Percentiles rank a stretch among this genome's conserved stretches.
These are phyloP conservation scores for Phoma sp. DNA, from an alignment of 2,329 filamentous ascomycete species.

Conservation along the genomic window DNA sequence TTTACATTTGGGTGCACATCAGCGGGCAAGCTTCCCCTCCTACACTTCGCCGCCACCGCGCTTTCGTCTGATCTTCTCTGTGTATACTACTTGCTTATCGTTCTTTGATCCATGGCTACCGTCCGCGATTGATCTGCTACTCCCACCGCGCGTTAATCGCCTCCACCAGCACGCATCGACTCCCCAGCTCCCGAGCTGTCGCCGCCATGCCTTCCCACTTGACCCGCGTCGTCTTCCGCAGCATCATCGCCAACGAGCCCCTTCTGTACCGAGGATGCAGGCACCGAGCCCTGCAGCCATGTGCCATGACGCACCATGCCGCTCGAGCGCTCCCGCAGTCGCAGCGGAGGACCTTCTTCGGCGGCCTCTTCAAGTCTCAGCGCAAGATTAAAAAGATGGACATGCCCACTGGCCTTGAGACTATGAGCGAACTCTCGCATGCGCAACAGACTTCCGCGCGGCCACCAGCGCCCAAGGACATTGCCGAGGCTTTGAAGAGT, in stretches of 20 bases:
- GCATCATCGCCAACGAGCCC: conserved; percentile 60
- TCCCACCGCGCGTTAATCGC: conserved; percentile 17
- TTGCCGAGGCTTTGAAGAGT: conserved; percentile 62
- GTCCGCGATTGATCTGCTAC: conserved; percentile 2
- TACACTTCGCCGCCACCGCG: conserved; percentile 13
- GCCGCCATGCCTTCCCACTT: conserved; percentile 64
- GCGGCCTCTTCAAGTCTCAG: conserved; percentile 68
- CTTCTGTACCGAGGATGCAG: conserved; percentile 55
- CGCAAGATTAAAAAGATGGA: conserved; percentile 65
- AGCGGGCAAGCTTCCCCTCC: conserved; percentile 17
- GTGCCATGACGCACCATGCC: conserved; percentile 29
- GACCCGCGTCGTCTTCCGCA: conserved; percentile 65
- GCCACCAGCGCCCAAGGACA: conserved; percentile 66
- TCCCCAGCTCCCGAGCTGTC: conserved; percentile 12
- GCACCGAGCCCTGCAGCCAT: conserved; percentile 41
- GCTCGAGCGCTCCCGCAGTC: conserved; percentile 22
- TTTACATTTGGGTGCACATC: conserved; percentile 6
- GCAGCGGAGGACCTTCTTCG: conserved; percentile 66
- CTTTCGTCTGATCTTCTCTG: conserved; percentile 23
- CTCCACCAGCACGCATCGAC: conserved; percentile 8
- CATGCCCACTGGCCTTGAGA: conserved; percentile 73
- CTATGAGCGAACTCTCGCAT: conserved; percentile 71
- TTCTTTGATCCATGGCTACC: conserved; percentile 21
- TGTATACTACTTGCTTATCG: conserved; percentile 17
- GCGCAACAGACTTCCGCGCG: conserved; percentile 68